phyloP scores from a whole-genome alignment of 1,139 yeast genomes.

The Yarrowia galli region DNA sequence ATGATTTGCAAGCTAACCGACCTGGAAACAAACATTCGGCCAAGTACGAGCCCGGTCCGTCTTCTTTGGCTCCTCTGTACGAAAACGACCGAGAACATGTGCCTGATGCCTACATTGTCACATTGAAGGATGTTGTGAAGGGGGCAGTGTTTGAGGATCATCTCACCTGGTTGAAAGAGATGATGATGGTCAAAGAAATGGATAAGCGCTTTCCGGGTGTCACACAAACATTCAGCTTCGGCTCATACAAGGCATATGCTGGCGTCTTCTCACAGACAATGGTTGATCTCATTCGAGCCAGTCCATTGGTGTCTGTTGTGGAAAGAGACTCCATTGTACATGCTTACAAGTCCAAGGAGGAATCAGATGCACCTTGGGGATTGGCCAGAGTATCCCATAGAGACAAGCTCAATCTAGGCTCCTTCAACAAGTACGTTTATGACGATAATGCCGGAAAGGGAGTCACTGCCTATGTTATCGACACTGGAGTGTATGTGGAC shows the following conservation, averaged over 20 bases:
- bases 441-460: conserved; percentile 89
- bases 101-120: background rate
- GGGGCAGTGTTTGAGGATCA: background rate
- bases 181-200: too few relatives aligned
- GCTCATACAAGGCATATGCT: conserved; percentile 53
- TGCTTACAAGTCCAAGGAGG: conserved; percentile 55
- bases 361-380: conserved; percentile 92
- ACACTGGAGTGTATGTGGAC: conserved; percentile 84
- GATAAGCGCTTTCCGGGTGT: too few relatives aligned
- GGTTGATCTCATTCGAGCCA: conserved; percentile 70
- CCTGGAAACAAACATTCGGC: conserved; percentile 5
- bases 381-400: conserved; percentile 87
- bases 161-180: background rate
- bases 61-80: conserved; percentile 1
- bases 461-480: conserved; percentile 87
- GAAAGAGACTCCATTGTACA: conserved; percentile 79
- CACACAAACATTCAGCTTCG: background rate
- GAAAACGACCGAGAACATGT: conserved; percentile 20
- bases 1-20: background rate
- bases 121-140: background rate
- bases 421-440: conserved; percentile 84
- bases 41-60: background rate
- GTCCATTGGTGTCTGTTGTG: conserved; percentile 73
- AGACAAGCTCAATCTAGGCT: conserved; percentile 72
- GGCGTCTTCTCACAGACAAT: conserved; percentile 78